Percentiles rank a stretch among this genome's conserved stretches.
Conservation (phyloP, 2,329 filamentous ascomycete species). For the Trichoderma harzianum region DNA sequence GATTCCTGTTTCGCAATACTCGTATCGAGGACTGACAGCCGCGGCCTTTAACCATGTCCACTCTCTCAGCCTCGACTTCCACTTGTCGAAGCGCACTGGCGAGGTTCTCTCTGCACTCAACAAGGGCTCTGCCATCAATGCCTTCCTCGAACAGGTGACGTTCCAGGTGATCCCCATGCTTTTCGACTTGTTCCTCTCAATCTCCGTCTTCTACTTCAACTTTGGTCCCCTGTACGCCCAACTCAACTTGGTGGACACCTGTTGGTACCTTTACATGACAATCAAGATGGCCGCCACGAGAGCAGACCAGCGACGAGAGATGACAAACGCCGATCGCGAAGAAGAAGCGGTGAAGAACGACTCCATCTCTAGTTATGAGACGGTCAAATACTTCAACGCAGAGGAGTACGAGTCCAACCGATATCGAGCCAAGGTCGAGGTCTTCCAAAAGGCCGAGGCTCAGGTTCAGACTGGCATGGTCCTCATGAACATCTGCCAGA, state of each 20-base stretch:
- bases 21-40: constrained; percentile 88
- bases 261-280: constrained; percentile 94
- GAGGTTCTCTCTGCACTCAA: constrained; percentile 94
- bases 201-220: constrained; percentile 67
- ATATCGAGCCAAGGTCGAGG: constrained; percentile 66
- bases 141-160: constrained; percentile 92
- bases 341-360: constrained; percentile 98
- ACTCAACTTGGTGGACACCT: constrained; percentile 84
- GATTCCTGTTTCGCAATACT: constrained; percentile 97
- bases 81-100: constrained; percentile 92
- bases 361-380: constrained; percentile 98
- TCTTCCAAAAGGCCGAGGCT: constrained; percentile 72
- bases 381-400: constrained; percentile 86
- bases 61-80: constrained; percentile 90
- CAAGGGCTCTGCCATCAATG: constrained; percentile 94
- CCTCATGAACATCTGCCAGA: constrained; percentile 77
- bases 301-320: constrained; percentile 83
- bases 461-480: constrained; percentile 74
- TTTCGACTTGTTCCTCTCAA: constrained; percentile 80
- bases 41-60: constrained; percentile 98
- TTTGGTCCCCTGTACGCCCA: constrained; percentile 74
- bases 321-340: constrained; percentile 92
- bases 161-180: constrained; percentile 96
- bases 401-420: constrained; percentile 74
- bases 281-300: constrained; percentile 94